Evolutionary conservation across 148 eudicot genomes (phyloP), one percentile per base, ranked within the genome.

Genomic region (Limonium bicolor): DNA sequence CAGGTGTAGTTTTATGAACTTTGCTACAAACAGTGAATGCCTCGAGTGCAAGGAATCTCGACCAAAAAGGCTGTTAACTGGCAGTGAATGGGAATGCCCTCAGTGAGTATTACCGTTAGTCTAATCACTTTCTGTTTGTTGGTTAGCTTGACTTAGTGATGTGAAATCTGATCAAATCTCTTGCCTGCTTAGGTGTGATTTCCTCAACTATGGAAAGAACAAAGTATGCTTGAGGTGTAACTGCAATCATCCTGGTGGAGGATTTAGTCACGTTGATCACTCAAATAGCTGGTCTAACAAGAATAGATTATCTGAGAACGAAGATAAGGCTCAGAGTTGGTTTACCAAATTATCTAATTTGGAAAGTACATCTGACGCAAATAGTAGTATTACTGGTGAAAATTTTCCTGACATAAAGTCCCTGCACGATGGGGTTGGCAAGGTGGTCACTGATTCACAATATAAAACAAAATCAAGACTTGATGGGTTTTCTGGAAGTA

Each of bases 11-110:
- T 83, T 87, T 51, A 70, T 79, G 78, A 88, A 88, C 66, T 83
- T 77, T 56, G 90, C 94, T 15, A 80, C 68, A 67, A 83, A 83
- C 55, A 25, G 34, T 34, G 62, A 70, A 56, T 83, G 96, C 60
- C 86, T 70, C 40, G 65, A 80, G 49, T 83, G 96, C 42, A 78
- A 83, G 57, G 86, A 74, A 69, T 27, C 63, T 47, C 70, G 83
- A 36, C 86, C 96, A 24, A 77, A 63, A 55, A 71, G 76, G 45
- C 61, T 67, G 28, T 49, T 83, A 60, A 68, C 65, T 40, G 86
- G 94, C 30, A 63, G 75, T 26, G 94, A 88, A 71, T 88, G 96
- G 96, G 86, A 87, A 45, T 88, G 96, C 57, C 96, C 92, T 52
- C 86, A 68, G 96, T 88, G 64, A 77, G 96, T 56, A 61, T 63